A percentile compares a stretch with the other conserved stretches of the same genome.
Evolutionary conservation across 345 rosid species (phyloP).

Genomic region (Citrus glauca): DNA sequence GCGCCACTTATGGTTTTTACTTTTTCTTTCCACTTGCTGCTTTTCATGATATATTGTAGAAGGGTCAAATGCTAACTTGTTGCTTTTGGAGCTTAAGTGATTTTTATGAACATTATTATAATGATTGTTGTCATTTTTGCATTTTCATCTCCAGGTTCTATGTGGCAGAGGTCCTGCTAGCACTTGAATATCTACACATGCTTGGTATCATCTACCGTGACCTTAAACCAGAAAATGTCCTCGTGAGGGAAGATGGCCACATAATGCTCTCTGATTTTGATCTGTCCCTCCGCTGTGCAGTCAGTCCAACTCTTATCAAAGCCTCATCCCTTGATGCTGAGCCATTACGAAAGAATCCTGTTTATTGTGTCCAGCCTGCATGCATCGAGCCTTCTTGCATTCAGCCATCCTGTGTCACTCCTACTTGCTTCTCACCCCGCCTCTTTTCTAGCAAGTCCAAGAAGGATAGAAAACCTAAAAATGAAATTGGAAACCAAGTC

Average conservation of each 20-base stretch:
- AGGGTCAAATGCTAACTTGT: neutral
- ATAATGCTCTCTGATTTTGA: conserved; percentile 86
- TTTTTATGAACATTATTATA: neutral
- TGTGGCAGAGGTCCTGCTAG: conserved; percentile 66
- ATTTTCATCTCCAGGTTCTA: conserved; percentile 50
- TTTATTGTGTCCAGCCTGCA: conserved; percentile 75
- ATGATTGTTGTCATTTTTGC: neutral
- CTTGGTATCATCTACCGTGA: conserved; percentile 75
- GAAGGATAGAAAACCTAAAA: conserved; percentile 66
- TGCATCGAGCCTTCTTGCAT: conserved; percentile 82
- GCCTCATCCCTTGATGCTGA: conserved; percentile 57
- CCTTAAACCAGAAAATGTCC: conserved; percentile 79
- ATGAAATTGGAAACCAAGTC: conserved; percentile 68
- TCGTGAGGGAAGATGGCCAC: conserved; percentile 71
- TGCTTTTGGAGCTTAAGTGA: neutral
- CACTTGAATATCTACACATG: conserved; percentile 75
- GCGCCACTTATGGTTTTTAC: neutral
- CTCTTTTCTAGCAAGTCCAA: conserved; percentile 82
- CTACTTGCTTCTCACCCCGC: conserved; percentile 86
- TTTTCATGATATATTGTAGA: neutral
- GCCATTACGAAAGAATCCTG: conserved; percentile 61
- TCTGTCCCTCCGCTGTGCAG: conserved; percentile 78
- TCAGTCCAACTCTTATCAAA: conserved; percentile 76
- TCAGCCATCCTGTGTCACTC: conserved; percentile 81
- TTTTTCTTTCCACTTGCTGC: neutral